These are phyloP conservation scores for Fusarium humuli DNA, from an alignment of 2,329 filamentous ascomycete genomes.

Conservation along the genomic window DNA sequence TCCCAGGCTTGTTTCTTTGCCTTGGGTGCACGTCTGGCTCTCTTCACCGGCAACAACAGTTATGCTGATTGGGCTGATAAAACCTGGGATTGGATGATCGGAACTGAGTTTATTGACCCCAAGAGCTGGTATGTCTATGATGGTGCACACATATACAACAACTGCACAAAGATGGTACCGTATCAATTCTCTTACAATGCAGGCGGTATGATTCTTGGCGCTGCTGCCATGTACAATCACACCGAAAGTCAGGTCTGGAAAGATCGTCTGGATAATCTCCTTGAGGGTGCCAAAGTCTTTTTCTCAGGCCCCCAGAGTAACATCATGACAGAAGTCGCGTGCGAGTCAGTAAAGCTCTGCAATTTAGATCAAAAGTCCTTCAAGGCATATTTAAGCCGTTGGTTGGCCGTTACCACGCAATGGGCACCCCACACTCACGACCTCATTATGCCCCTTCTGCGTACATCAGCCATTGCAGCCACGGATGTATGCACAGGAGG, in stretches of 20 bases:
- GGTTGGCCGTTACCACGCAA: conserved; percentile 71
- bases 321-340: conserved; percentile 74
- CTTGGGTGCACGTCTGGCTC: conserved; percentile 74
- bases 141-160: conserved; percentile 66
- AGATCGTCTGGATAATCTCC: conserved; percentile 66
- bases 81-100: conserved; percentile 76
- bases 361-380: conserved; percentile 72
- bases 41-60: conserved; percentile 81
- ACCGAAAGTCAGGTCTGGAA: conserved; percentile 65
- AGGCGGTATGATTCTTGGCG: conserved; percentile 73
- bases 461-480: conserved; percentile 67
- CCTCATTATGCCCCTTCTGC: conserved; percentile 64
- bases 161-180: conserved; percentile 68
- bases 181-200: conserved; percentile 79
- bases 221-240: conserved; percentile 77
- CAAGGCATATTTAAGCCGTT: conserved; percentile 71
- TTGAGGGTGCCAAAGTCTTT: conserved; percentile 65
- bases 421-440: conserved; percentile 70
- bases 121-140: conserved; percentile 71
- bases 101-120: conserved; percentile 66
- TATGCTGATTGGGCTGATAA: conserved; percentile 82
- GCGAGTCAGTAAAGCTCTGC: conserved; percentile 71
- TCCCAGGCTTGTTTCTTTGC: conserved; percentile 73
- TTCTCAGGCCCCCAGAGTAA: conserved; percentile 64
- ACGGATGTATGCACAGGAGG: conserved; percentile 69